Evolutionary conservation across 1,284 basidiomycete species (phyloP).

Genomic region (Tilletia horrida): DNA sequence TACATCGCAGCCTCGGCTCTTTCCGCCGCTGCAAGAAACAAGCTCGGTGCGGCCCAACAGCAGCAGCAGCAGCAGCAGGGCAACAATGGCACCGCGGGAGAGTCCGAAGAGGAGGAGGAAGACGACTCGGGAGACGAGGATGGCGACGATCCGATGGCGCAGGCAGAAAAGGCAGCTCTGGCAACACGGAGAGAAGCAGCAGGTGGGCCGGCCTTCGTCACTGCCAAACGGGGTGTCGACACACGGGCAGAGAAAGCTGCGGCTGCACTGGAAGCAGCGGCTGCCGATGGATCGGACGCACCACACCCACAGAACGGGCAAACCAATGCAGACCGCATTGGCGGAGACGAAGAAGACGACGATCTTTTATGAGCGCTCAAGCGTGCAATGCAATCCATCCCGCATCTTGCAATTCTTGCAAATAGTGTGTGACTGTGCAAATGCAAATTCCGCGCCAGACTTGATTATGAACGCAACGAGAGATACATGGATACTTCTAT

Average conservation of each 20-base stretch:
- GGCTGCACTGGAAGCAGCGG: neutral
- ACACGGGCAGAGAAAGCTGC: slow-evolving; percentile 6
- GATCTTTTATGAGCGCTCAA: slow-evolving; percentile 33
- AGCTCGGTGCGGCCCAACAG: slow-evolving; percentile 56
- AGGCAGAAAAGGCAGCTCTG: slow-evolving; percentile 18
- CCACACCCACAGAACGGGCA: neutral
- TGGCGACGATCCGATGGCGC: slow-evolving; percentile 21
- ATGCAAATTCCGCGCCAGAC: too few relatives aligned
- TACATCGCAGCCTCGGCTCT: slow-evolving; percentile 55
- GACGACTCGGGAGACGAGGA: slow-evolving; percentile 54
- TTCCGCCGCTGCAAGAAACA: slow-evolving; percentile 26
- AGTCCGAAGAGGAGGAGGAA: slow-evolving; percentile 63
- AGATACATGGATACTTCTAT: too few relatives aligned
- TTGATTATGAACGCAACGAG: too few relatives aligned
- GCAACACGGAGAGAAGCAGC: slow-evolving; percentile 1
- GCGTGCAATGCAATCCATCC: neutral
- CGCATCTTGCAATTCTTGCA: too few relatives aligned
- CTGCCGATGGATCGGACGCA: neutral
- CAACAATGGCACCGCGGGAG: slow-evolving; percentile 60
- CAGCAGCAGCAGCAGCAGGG: slow-evolving; percentile 59
- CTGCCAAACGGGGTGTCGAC: slow-evolving; percentile 1
- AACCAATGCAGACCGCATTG: slow-evolving; percentile 25
- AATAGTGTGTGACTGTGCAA: too few relatives aligned
- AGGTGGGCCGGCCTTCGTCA: slow-evolving; percentile 6
- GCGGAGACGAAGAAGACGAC: slow-evolving; percentile 47